Conservation (phyloP, 2,329 filamentous ascomycete species). For the Tolypocladium tropicale region DNA sequence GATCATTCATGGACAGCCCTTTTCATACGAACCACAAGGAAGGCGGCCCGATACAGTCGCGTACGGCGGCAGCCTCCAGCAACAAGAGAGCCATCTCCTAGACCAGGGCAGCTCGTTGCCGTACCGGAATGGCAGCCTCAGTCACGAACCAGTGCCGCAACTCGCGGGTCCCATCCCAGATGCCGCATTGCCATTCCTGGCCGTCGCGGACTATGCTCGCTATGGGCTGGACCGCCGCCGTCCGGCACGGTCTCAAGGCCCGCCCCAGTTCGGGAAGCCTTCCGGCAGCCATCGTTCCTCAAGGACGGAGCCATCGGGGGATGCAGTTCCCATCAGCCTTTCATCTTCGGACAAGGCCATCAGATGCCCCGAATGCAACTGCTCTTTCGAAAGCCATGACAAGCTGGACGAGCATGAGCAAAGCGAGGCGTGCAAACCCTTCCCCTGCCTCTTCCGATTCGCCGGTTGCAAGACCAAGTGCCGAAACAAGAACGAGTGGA, state of each 20-base stretch:
- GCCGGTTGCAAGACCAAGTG: slow-evolving; percentile 70
- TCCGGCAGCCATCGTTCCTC: not conserved
- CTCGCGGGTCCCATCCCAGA: not conserved
- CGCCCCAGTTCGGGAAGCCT: not conserved
- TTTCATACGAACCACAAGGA: not conserved
- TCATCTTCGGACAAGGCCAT: slow-evolving; percentile 34
- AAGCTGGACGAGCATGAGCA: not conserved
- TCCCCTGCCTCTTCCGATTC: slow-evolving; percentile 67
- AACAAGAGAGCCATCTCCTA: not conserved
- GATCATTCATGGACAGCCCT: not conserved
- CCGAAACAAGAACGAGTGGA: slow-evolving; percentile 87
- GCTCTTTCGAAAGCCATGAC: not conserved
- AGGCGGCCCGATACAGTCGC: not conserved
- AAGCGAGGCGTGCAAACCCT: slow-evolving; percentile 32
- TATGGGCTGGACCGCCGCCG: not conserved
- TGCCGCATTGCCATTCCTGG: not conserved
- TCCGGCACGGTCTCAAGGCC: not conserved
- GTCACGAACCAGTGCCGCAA: not conserved
- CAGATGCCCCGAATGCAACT: slow-evolving; percentile 16
- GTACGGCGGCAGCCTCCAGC: not conserved
- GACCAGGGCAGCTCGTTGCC: not conserved
- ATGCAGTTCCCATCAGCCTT: not conserved
- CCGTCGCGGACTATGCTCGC: not conserved
- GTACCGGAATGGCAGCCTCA: not conserved
- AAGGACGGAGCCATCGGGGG: not conserved